These are phyloP conservation scores for Jaenimonas drosophilae DNA, from an alignment of 208 protist species.

Conservation along the genomic window DNA sequence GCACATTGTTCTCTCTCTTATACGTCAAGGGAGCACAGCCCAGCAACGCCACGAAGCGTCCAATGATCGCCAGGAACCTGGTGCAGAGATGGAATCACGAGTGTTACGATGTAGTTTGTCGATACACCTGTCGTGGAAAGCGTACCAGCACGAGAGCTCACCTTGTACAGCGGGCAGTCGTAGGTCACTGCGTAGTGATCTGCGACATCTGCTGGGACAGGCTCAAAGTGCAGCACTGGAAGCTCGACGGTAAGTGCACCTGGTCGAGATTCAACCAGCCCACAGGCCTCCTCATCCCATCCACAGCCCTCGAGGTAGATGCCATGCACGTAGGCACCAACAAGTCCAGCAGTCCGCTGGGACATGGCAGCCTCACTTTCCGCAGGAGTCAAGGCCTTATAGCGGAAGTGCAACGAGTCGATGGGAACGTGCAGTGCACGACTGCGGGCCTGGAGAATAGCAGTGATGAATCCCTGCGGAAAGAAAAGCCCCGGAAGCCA, in stretches of 20 bases:
- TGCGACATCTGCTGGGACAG: slow-evolving; percentile 18
- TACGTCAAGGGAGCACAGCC: slow-evolving; percentile 84
- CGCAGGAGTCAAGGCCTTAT: slow-evolving; percentile 21
- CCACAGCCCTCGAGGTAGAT: slow-evolving; percentile 86
- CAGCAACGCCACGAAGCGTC: slow-evolving; percentile 86
- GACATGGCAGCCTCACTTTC: slow-evolving; percentile 6
- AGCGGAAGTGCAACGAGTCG: slow-evolving; percentile 76
- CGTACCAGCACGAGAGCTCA: slow-evolving; percentile 75
- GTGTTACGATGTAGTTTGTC: slow-evolving; percentile 84
- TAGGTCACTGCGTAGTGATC: slow-evolving; percentile 23
- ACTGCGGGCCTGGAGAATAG: slow-evolving; percentile 82
- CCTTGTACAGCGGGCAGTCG: slow-evolving; percentile 90
- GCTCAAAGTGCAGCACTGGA: slow-evolving; percentile 84
- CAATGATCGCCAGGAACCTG: slow-evolving; percentile 73
- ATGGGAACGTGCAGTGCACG: slow-evolving; percentile 78
- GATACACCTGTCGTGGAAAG: slow-evolving; percentile 87
- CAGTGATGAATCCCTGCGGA: slow-evolving; percentile 91
- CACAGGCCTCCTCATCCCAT: slow-evolving; percentile 34
- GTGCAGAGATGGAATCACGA: slow-evolving; percentile 59
- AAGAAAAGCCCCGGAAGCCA: slow-evolving; percentile 98
- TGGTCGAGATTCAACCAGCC: slow-evolving; percentile 66
- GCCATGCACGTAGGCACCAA: slow-evolving; percentile 88
- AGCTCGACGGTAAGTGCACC: slow-evolving; percentile 79
- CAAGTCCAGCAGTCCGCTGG: slow-evolving; percentile 2
- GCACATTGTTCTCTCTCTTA: slow-evolving; percentile 11